These are phyloP conservation scores for Colletotrichum trifolii DNA, from an alignment of 2,329 filamentous ascomycete species.

Conservation along the genomic window DNA sequence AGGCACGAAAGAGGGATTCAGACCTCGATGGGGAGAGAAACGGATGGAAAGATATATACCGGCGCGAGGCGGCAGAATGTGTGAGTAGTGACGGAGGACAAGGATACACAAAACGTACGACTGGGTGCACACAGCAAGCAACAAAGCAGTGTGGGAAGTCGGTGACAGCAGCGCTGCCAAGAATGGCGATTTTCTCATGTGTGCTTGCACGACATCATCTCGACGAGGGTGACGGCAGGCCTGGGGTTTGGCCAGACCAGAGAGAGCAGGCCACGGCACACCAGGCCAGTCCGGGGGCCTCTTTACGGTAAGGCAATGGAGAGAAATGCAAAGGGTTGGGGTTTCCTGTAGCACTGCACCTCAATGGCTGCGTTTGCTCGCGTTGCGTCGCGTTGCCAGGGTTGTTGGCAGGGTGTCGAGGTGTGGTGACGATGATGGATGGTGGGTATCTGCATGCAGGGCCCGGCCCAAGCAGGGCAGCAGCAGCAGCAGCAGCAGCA, in stretches of 20 bases:
- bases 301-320: background rate
- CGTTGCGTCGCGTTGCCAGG: conserved; percentile 9
- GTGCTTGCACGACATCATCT: conserved; percentile 35
- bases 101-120: conserved; percentile 7
- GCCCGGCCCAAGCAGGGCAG: conserved; percentile 31
- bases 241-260: conserved; percentile 5
- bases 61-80: background rate
- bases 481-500: background rate
- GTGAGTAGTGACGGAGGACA: conserved; percentile 11
- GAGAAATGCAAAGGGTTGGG: conserved; percentile 21
- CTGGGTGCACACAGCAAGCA: conserved; percentile 20
- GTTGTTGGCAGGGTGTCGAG: background rate
- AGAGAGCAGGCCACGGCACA: background rate
- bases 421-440: background rate
- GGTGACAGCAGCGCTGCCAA: conserved; percentile 34
- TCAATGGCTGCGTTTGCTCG: no score
- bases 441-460: conserved; percentile 25
- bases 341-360: background rate
- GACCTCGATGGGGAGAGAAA: background rate
- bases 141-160: conserved; percentile 20
- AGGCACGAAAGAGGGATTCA: conserved; percentile 4
- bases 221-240: conserved; percentile 19
- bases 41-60: conserved; percentile 28
- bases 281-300: background rate
- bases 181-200: conserved; percentile 27